Evolutionary conservation across 768 basidiomycete genomes (phyloP), one percentile per base, ranked within the genome.

Genomic region (Russula virescens): DNA sequence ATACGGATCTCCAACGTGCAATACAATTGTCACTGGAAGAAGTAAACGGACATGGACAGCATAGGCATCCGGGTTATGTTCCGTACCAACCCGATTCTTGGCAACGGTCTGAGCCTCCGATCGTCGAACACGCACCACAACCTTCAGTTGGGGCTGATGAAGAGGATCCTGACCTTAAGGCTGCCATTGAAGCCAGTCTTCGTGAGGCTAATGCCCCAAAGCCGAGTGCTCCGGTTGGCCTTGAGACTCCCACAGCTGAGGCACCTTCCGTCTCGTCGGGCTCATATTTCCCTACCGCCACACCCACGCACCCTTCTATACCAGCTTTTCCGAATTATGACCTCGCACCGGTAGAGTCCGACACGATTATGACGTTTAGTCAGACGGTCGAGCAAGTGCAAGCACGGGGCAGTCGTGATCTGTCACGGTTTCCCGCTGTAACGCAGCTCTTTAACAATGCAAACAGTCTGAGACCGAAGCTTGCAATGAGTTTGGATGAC

Each of bases 181-280:
- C 96, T 21, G 97, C 97, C 0, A 99, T 99, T 55, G 94, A 98
- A 71, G 97, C 97, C 0, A 93, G 90, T 71, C 73, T 99, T 64
- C 80, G 86, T n/a, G 97, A 99, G 69, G 87, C 83, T 3, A 85
- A 80, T 62, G 86, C 89, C 13, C 87, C 88, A 0, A 84, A 80
- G 65, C 86, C 92, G 8, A 92, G 90, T 68, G 91, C 90, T 0
- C 93, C 94, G 0, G 73, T 81, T 19, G 82, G 79, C 11, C 69
- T 82, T 8, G 83, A 88, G 55, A 78, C 82, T 2, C 77, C 83
- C 3, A 75, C 76, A 21, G 70, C 73, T 1, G 83, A 86, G 59
- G 75, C 80, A 53, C 71, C 76, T 0, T 75, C 76, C 5, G 77
- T 73, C 7, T 78, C 81, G 62, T 74, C 81, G 16, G 80, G 82